Base-by-base conservation (phyloP, 1,139 yeast species). In the Yamadazyma kanchanaburiensis region DNA sequence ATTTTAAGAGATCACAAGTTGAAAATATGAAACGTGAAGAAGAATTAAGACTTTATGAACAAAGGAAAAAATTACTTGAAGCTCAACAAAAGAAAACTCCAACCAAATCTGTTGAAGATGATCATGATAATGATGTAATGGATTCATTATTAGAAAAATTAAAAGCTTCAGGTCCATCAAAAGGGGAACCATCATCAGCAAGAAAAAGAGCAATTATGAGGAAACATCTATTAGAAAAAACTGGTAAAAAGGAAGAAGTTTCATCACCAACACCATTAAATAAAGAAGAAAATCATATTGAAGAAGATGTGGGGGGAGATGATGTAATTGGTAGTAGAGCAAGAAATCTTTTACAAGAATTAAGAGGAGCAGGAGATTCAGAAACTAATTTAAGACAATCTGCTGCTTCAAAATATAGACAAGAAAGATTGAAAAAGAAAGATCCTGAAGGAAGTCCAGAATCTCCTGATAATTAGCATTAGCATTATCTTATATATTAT, bases 11-110 rank as follows among this genome's bases (percentile, higher is more conserved):
- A 44, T 94, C 84, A 5, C 84, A 85, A 43, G 61, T 62, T 18
- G 96, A 88, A 37, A 91, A 89, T 47, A 53, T 81, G 23, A 76
- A 77, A 39, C 71, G 80, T 15, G 97, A 91, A 56, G 94, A 84
- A 46, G 94, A 87, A 46, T 66, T 77, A 30, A 70, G 87, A 35
- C 64, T 85, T 15, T 84, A 85, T 50, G 91, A 86, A 48, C 77
- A 72, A 53, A 66, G 96, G 33, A 82, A 81, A 61, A 73, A 69
- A 42, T 56, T 80, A 46, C 60, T 80, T 27, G 85, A 80, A 60
- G 20, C 66, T 60, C 33, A 44, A 33, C 48, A 42, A 58, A 58
- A 45, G 57, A 49, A 43, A 13, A 28, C 33, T 2, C 37, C 39
- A 1, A 27, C 45, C 38, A 35, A 32, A 29, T 30, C 49, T 19